phyloP scores from a whole-genome alignment of 768 basidiomycete species.

The Austroboletus eburneus region DNA sequence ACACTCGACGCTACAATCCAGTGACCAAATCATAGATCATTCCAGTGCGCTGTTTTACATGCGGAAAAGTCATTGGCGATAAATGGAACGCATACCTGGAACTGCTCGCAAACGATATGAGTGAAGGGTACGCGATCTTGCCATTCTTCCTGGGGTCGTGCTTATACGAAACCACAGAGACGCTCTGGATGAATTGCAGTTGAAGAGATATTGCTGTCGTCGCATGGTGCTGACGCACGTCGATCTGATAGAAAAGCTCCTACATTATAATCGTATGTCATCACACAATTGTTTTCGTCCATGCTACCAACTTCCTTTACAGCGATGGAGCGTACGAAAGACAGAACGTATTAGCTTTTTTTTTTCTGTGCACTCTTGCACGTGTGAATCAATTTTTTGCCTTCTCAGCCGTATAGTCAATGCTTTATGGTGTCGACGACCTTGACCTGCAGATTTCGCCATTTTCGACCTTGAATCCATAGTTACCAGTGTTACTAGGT shows the following conservation, averaged over 20 bases:
- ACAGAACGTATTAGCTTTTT: slow-evolving; percentile 18
- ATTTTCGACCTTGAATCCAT: too few species aligned
- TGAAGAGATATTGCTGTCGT: slow-evolving; percentile 94
- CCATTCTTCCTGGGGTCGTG: background rate
- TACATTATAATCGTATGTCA: slow-evolving; percentile 86
- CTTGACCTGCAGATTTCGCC: too few species aligned
- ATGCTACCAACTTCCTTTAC: background rate
- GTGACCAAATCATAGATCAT: slow-evolving; percentile 64
- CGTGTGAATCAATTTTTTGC: background rate
- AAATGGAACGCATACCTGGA: slow-evolving; percentile 90
- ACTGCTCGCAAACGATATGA: slow-evolving; percentile 72
- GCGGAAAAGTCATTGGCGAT: slow-evolving; percentile 96
- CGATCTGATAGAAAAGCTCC: slow-evolving; percentile 93
- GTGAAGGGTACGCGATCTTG: slow-evolving; percentile 70
- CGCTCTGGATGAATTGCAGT: slow-evolving; percentile 81
- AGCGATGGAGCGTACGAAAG: slow-evolving; percentile 34
- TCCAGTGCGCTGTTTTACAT: slow-evolving; percentile 93
- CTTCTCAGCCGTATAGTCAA: too few species aligned
- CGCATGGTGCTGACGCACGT: slow-evolving; percentile 98
- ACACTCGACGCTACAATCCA: background rate
- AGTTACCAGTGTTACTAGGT: too few species aligned
- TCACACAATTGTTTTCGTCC: slow-evolving; percentile 26
- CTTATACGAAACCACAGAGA: slow-evolving; percentile 48
- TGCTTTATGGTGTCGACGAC: too few species aligned
- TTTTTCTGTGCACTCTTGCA: background rate